Evolutionary conservation across 2,329 filamentous ascomycete species (phyloP), one percentile per base, ranked within the genome.

Genomic region (Whalleya microplaca): DNA sequence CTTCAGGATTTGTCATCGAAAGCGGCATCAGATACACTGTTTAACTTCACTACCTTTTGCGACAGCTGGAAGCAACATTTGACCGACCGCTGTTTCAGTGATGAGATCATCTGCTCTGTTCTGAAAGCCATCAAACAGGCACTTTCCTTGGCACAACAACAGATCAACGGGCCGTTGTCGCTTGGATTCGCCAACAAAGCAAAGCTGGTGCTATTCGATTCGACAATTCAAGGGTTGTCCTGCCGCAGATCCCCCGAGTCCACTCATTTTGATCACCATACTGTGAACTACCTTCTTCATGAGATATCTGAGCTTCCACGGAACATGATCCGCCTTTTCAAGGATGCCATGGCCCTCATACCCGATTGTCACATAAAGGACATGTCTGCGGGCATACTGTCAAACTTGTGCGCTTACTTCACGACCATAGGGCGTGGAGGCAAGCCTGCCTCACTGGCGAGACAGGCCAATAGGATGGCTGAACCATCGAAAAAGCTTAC

Each of bases 401-500:
- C 53, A 41, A 68, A 69, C 20, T 23, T 71, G n/a, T 41, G 54
- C 23, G 21, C 41, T 8, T 64, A 63, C 44, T 47, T 69, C 8
- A 42, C 48, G 8, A 62, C 47, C 23, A 47, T 66, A 1, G 56
- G 52, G n/a, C 42, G 20, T 44, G 47, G 18, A 18, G 21, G 10
- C 1, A 37, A 47, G 5, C 51, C 9, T 27, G 16, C 52, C 2
- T 56, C 43, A 8, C 2, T 63, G 9, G 21, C 41, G 27, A 65
- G 62, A 44, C 69, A 71, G 57, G 51, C 59, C 29, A 55, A 52
- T 16, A 68, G 68, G 53, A 66, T 71, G 59, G 65, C 64, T 8
- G 19, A 41, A 21, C 18, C 51, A 14, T 47, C 70, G 45, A 48
- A 48, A 32, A 51, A 29, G 41, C 53, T 71, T 7, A 56, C 62